Base-by-base conservation (phyloP, 179 eudicot genomes). In the Heliamphora pulchella region DNA sequence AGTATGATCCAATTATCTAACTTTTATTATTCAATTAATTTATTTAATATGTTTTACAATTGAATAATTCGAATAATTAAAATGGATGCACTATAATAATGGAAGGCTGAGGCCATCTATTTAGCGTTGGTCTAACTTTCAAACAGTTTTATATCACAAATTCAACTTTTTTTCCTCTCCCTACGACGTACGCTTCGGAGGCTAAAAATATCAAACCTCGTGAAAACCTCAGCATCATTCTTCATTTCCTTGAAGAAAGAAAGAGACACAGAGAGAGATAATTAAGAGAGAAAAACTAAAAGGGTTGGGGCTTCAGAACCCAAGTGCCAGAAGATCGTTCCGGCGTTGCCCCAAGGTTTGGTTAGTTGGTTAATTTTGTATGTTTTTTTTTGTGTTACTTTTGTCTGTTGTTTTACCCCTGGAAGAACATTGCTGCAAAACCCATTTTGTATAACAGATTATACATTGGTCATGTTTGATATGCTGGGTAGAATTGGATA, bases 81-180 rank as follows among this genome's bases (percentile, higher is more conserved):
- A 31, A 31, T 31, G 31, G 31, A 31, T 31, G 31, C 31, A 31
- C 31, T 31, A 31, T 31, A 31, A 31, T 31, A 31, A 31, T 31
- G 31, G 31, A 31, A 0, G 31, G 31, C 31, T 31, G 31, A 31
- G 31, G 31, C 31, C 31, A 31, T 31, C 31, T 31, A 31, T 31
- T 31, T 31, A 31, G 31, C 31, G 31, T 31, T 41, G 70, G 70
- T 66, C 70, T 8, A 22, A 10, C 17, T 65, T 9, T 39, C 47
- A 66, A 41, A 22, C 4, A 65, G 31, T 10, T 11, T 66, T 66
- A 15, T 17, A 66, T 66, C 70, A 66, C 70, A 10, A 66, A 46
- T 66, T 66, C 70, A 66, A 66, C 70, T 15, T 66, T 66, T 46
- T 66, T 31, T 66, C 70, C 17, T 66, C 46, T 66, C 70, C 47